These are phyloP conservation scores for Acrodontium crateriforme DNA, from an alignment of 2,329 filamentous ascomycete genomes.

Conservation along the genomic window DNA sequence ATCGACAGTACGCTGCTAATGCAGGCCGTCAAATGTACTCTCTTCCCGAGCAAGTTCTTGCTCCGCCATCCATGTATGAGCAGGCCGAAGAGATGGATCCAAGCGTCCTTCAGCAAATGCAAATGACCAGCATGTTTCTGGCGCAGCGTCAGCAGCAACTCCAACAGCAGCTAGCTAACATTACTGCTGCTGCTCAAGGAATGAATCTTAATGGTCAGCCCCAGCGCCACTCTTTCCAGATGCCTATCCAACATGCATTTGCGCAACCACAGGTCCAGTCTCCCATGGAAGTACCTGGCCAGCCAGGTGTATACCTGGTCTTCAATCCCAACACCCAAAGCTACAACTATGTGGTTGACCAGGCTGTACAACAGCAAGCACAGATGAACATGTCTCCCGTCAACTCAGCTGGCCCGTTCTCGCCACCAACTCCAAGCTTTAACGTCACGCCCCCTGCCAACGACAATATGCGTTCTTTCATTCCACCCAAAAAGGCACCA, in stretches of 20 bases:
- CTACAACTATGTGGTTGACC: constrained; percentile 67
- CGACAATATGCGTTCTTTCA: constrained; percentile 46
- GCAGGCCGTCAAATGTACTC: constrained; percentile 47
- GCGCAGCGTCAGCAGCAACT: constrained; percentile 90
- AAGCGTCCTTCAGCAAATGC: constrained; percentile 70
- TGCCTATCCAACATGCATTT: constrained; percentile 33
- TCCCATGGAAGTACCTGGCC: constrained; percentile 49
- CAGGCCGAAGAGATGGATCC: constrained; percentile 67
- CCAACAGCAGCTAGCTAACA: constrained; percentile 77
- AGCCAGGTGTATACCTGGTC: constrained; percentile 66
- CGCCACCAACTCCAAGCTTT: constrained; percentile 40
- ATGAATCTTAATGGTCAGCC: constrained; percentile 51
- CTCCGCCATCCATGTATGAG: constrained; percentile 67
- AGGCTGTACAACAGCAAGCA: constrained; percentile 40
- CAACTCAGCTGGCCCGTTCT: constrained; percentile 12
- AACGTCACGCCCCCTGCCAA: constrained; percentile 64
- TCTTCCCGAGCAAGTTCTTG: constrained; percentile 71
- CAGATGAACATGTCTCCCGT: constrained; percentile 17
- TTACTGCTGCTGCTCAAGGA: constrained; percentile 68
- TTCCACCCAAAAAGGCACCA: constrained; percentile 47
- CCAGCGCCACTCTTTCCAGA: constrained; percentile 46
- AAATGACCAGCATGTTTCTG: constrained; percentile 83
- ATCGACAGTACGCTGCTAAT: constrained; percentile 33
- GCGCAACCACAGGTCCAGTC: constrained; percentile 54
- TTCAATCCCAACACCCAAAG: constrained; percentile 81